Evolutionary conservation across 73 alveolate species (phyloP).

Genomic region (Paraurostyla sp.): DNA sequence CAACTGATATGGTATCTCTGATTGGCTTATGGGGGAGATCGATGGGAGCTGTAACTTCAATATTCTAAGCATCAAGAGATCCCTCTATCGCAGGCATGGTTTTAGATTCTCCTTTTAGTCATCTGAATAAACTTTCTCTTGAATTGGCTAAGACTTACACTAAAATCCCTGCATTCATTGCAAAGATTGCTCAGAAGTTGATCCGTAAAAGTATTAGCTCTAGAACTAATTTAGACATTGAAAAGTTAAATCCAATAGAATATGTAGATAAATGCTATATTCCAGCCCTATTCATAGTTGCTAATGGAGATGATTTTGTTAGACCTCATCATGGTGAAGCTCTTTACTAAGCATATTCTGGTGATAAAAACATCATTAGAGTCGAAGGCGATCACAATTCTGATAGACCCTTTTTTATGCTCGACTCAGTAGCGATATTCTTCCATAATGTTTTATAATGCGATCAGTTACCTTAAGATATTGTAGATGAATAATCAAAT

Average conservation of each 20-base stretch:
- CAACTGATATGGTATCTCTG: constrained; percentile 81
- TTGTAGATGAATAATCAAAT: not conserved
- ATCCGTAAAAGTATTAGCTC: constrained; percentile 79
- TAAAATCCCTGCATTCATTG: constrained; percentile 77
- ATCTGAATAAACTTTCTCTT: constrained; percentile 72
- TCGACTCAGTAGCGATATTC: constrained; percentile 84
- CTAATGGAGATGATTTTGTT: constrained; percentile 84
- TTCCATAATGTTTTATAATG: constrained; percentile 84
- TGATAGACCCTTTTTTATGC: constrained; percentile 77
- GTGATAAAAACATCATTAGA: constrained; percentile 75
- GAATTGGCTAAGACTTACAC: constrained; percentile 82
- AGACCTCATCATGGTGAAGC: constrained; percentile 79
- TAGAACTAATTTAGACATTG: constrained; percentile 78
- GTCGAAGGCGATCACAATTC: constrained; percentile 90
- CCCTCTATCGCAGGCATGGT: constrained; percentile 86
- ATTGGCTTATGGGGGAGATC: constrained; percentile 95
- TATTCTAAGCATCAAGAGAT: constrained; percentile 75
- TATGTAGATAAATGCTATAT: constrained; percentile 76
- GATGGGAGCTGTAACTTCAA: constrained; percentile 95
- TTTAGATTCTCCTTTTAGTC: constrained; percentile 88
- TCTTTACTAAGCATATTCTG: constrained; percentile 71
- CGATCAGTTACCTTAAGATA: constrained; percentile 10
- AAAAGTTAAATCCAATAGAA: constrained; percentile 78
- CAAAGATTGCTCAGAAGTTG: constrained; percentile 71
- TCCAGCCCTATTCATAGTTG: constrained; percentile 85